Conservation (phyloP, 768 basidiomycete genomes). For the Strobilomyces confusus region DNA sequence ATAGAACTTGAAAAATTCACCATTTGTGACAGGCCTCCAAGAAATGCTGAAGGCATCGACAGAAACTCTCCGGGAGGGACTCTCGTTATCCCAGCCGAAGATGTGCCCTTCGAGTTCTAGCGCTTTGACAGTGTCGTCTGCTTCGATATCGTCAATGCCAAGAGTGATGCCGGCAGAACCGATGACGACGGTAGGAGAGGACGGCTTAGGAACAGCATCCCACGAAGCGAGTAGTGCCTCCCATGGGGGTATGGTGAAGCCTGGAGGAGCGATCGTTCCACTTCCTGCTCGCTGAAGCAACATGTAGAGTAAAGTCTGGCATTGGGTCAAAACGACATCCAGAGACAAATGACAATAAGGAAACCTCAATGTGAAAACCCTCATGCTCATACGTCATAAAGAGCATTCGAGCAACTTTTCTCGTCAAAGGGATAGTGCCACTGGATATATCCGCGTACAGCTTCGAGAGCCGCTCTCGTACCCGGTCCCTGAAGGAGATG, state of each 20-base stretch:
- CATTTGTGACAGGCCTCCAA: slow-evolving; percentile 85
- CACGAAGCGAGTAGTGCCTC: slow-evolving; percentile 44
- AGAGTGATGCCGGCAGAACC: slow-evolving; percentile 57
- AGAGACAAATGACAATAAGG: not conserved
- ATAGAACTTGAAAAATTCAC: slow-evolving; percentile 75
- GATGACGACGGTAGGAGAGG: slow-evolving; percentile 46
- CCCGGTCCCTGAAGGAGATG: slow-evolving; percentile 72
- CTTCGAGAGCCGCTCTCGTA: slow-evolving; percentile 63
- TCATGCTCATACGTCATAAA: slow-evolving; percentile 94
- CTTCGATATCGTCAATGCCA: slow-evolving; percentile 83
- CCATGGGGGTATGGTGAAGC: slow-evolving; percentile 75
- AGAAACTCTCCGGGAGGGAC: slow-evolving; percentile 56
- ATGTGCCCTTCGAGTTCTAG: slow-evolving; percentile 51
- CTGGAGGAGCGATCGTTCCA: slow-evolving; percentile 75
- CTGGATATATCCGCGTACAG: slow-evolving; percentile 72
- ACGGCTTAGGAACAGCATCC: slow-evolving; percentile 42
- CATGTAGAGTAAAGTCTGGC: slow-evolving; percentile 88
- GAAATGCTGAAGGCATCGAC: slow-evolving; percentile 74
- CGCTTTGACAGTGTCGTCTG: slow-evolving; percentile 47
- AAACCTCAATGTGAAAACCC: slow-evolving; percentile 76
- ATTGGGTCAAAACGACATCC: slow-evolving; percentile 2
- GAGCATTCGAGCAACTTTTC: slow-evolving; percentile 71
- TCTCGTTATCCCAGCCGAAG: slow-evolving; percentile 96
- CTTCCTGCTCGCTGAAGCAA: slow-evolving; percentile 76
- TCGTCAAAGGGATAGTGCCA: slow-evolving; percentile 46